Evolutionary conservation across 1,284 basidiomycete species (phyloP), one percentile per base, ranked within the genome.

Genomic region (Sanghuangporus weigelae): DNA sequence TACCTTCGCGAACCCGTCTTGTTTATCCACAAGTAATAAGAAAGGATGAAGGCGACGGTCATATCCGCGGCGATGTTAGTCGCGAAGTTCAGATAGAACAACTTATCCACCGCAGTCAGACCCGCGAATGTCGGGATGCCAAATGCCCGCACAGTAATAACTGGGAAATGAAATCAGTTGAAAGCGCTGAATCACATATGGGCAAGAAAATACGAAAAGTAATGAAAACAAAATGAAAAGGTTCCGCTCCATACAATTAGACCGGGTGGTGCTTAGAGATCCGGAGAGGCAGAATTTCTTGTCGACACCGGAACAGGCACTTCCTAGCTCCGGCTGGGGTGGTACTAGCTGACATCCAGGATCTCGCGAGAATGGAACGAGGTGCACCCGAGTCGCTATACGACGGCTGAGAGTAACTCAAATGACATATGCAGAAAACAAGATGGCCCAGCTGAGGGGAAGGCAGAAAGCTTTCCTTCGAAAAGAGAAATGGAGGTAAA

Each of bases 1-100:
- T 59, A 77, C 78, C 69, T 71, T 61, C 70, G 73, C 62, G 76
- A 72, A 0, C 77, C 77, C 7, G 77, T 76, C 31, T 74, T 68
- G 16, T 73, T 73, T 7, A 58, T 68, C 35, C 71, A 66, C 23
- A 79, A 69, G 35, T 74, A 69, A 48, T 72, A 73, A 59, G 74
- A 75, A 7, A 79, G 68, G 2, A 71, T 71, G 11, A 68, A 67
- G 4, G 77, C 74, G 26, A 78, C 72, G 10, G 74, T 62, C 7
- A 72, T 66, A 56, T 79, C 77, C 14, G 73, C 72, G 10, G 70
- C 57, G 14, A 69, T 62, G 16, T 70, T 69, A 6, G 68, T 60
- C 11, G 67, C 69, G 57, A 73, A 72, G 57, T 73, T 70, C 40
- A 71, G 46, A 53, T 72, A 72, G 53, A 73, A 70, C 7, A 72